Base-by-base conservation (phyloP, 345 rosid species). In the Acer negundo region DNA sequence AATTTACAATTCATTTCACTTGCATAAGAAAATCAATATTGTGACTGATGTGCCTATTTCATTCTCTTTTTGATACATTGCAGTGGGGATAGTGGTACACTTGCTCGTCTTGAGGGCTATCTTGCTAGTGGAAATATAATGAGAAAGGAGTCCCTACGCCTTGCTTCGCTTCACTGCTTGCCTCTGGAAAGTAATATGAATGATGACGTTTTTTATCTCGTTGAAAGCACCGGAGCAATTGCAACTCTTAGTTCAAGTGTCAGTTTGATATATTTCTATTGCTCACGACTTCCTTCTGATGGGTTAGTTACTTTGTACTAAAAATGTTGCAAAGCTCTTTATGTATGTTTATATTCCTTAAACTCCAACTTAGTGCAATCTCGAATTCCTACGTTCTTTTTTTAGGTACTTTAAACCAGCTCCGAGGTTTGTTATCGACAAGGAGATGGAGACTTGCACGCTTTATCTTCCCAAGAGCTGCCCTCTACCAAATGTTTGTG, bases 211-310 rank as follows among this genome's bases (percentile, higher is more conserved):
- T 17, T 38, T 40, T 94, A 84, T 79, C 16, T 75, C 9, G 97
- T 96, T 42, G 82, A 81, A 44, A 81, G 90, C 82, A 91, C 98
- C 0, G 89, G 90, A 4, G 95, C 98, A 68, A 76, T 73, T 26
- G 90, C 84, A 38, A 91, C 87, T 44, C 89, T 87, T 56, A 58
- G 80, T 80, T 92, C 97, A 31, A 91, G 98, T 26, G 88, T 94
- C 66, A 20, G 69, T 56, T 82, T 95, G 87, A 74, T 95, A 75
- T 63, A 90, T 83, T 90, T 87, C 70, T 96, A 94, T 77, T 96
- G 99, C 85, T 91, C 98, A 7, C 86, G 92, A 51, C 95, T 94
- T 62, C 99, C 97, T 78, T 93, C 94, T 28, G 99, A 96, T 62
- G 86, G 88, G 98, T 96, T 73, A 79, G 92, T 88, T 35, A 72